Evolutionary conservation across 2,329 filamentous ascomycete genomes (phyloP), one percentile per base, ranked within the genome.

Genomic region (Albophoma yamanashiensis): DNA sequence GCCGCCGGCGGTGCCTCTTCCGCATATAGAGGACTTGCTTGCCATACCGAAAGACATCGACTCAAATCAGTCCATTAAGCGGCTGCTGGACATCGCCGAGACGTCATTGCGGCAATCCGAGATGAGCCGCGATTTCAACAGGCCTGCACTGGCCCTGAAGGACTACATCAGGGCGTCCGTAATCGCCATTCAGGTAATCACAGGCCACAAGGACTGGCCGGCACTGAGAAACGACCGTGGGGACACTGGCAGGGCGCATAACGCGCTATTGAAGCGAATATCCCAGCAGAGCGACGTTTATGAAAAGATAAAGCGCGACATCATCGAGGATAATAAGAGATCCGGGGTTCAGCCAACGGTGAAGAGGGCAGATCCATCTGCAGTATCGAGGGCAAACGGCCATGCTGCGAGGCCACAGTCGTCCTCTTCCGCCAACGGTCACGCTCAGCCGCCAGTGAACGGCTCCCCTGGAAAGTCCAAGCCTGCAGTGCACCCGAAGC

Each of bases 111-210:
- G 79, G 62, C 80, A 83, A 66, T 87, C 89, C 43, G 82, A 85
- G 63, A 82, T 81, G 58, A 78, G 80, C 60, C 78, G 86, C 61
- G 82, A 83, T 62, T 88, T 89, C 73, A 77, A 83, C 34, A 79
- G 85, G 42, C 84, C 86, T 5, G 91, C 94, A 69, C 73, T 85
- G 43, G 92, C 92, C 3, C 88, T 96, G 59, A 84, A 89, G 64
- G 89, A 96, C 62, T 97, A 93, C 69, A 82, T 97, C 61, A 84
- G 88, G 63, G 90, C 92, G 14, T 92, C 83, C 62, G 86, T 92
- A 60, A 88, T 97, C 59, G 83, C 89, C 17, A 81, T 92, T 57
- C 86, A 93, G 60, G 77, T 87, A 50, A 87, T 97, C 34, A 89
- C 90, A 2, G 80, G 80, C 42, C 91, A 96, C 70, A 84, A 82